Conservation (phyloP, 2,329 filamentous ascomycete genomes). For the Botrytis squamosa region DNA sequence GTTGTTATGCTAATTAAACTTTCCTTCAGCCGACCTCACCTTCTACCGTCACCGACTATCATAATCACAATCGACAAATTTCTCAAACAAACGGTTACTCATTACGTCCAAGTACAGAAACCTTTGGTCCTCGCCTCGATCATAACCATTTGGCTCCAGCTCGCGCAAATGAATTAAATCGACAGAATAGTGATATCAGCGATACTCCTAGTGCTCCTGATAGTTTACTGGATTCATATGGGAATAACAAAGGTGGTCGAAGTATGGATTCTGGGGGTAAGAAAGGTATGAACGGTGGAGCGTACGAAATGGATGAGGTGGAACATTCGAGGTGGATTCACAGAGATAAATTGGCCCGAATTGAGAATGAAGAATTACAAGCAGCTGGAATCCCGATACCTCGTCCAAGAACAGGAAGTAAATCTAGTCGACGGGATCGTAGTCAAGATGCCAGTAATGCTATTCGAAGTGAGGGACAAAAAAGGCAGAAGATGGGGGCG, state of each 20-base stretch:
- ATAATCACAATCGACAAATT: constrained; percentile 18
- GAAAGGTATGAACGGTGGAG: constrained; percentile 27
- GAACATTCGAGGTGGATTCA: constrained; percentile 81
- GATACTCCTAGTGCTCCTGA: constrained; percentile 47
- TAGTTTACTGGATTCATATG: constrained; percentile 47
- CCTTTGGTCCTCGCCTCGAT: constrained; percentile 25
- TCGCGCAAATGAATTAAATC: constrained; percentile 40
- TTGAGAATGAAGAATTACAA: constrained; percentile 77
- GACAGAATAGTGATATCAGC: constrained; percentile 45
- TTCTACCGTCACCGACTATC: constrained; percentile 8
- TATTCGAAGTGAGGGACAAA: constrained; percentile 43
- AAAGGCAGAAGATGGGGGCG: constrained; percentile 41
- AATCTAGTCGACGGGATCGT: constrained; percentile 45
- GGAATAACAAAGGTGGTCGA: constrained; percentile 31
- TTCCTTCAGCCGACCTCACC: constrained; percentile 10
- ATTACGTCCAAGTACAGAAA: constrained; percentile 11
- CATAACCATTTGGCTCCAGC: constrained; percentile 39
- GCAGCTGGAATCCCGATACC: constrained; percentile 69
- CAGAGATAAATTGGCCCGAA: constrained; percentile 76
- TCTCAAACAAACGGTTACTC: constrained; percentile 28
- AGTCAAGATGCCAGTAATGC: constrained; percentile 38
- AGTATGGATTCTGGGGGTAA: constrained; percentile 35
- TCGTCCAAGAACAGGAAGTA: constrained; percentile 51
- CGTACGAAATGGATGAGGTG: constrained; percentile 43
- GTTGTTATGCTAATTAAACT: constrained; percentile 12